These are phyloP conservation scores for Eucalyptus curtisii DNA, from an alignment of 345 rosid genomes.

Conservation along the genomic window DNA sequence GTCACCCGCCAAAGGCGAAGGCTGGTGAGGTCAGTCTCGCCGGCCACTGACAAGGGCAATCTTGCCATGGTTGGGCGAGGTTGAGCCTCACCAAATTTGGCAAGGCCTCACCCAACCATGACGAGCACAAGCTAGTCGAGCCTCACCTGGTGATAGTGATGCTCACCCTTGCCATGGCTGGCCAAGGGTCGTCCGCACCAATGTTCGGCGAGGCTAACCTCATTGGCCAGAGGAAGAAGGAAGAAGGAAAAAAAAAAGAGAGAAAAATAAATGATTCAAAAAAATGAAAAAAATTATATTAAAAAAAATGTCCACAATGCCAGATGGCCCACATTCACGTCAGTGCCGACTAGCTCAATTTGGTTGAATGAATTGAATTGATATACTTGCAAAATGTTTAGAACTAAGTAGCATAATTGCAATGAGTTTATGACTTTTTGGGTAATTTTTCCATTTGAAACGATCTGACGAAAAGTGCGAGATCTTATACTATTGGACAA, in stretches of 20 bases:
- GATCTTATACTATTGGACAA: neutral
- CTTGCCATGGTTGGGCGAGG: no score
- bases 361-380: accelerated
- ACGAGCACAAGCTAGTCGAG: no score
- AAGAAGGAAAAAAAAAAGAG: no score
- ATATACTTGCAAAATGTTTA: accelerated
- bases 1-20: accelerated
- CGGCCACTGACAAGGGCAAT: accelerated
- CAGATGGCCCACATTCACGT: accelerated
- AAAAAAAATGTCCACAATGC: no score
- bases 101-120: no score
- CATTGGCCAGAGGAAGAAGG: accelerated
- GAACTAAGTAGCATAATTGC: accelerated
- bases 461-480: accelerated
- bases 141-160: no score
- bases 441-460: neutral
- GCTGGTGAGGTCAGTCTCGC: accelerated
- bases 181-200: no score
- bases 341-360: no score
- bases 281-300: no score
- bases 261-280: no score
- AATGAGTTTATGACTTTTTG: accelerated
- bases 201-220: accelerated
- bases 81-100: no score
- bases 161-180: no score